Conservation (phyloP, 306 rosid species). For the Astragalus membranaceus region DNA sequence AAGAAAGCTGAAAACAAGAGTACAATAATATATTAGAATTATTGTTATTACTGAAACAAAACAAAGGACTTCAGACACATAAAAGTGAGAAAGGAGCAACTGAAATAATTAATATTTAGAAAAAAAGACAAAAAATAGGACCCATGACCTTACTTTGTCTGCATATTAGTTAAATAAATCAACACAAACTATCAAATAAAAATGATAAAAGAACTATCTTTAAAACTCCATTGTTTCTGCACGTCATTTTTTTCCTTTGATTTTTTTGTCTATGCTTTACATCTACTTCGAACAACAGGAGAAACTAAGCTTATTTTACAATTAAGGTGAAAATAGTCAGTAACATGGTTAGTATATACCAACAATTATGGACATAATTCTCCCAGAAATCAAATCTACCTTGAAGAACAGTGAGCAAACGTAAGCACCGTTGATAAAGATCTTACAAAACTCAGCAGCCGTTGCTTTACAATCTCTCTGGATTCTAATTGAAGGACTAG, state of each 20-base stretch:
- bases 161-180: neutral
- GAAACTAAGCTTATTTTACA: neutral
- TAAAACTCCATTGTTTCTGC: neutral
- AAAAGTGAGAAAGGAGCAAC: conserved; percentile 1
- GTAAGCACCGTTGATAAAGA: conserved; percentile 86
- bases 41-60: conserved; percentile 7
- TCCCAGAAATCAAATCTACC: conserved; percentile 41
- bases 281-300: conserved; percentile 3
- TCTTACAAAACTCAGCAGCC: conserved; percentile 62
- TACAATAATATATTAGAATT: conserved; percentile 4
- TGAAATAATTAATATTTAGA: neutral
- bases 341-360: neutral
- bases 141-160: neutral
- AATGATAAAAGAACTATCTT: neutral
- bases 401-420: conserved; percentile 83
- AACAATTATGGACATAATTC: neutral
- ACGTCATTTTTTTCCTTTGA: neutral
- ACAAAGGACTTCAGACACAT: conserved; percentile 14
- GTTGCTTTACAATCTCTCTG: conserved; percentile 65
- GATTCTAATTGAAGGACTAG: conserved; percentile 61
- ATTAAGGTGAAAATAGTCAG: conserved; percentile 1
- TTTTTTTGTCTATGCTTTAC: neutral
- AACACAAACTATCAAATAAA: neutral
- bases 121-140: neutral
- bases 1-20: conserved; percentile 62